Evolutionary conservation across 805 yeast species (phyloP).

Genomic region (Komagataella populi): DNA sequence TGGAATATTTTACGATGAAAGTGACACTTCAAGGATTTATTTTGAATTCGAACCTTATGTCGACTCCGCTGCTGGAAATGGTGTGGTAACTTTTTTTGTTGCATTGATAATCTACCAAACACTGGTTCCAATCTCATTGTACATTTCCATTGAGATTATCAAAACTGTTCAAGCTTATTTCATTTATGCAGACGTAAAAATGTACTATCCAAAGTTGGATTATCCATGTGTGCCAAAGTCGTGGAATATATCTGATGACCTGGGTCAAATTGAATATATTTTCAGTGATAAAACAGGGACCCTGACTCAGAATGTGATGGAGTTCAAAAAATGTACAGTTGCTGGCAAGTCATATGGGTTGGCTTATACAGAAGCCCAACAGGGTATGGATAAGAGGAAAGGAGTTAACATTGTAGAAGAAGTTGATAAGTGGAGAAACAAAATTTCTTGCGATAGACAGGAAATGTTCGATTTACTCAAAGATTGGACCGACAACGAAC

Average conservation of each 20-base stretch:
- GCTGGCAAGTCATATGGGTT: conserved; percentile 55
- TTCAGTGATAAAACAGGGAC: conserved; percentile 83
- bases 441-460: conserved; percentile 26
- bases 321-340: conserved; percentile 63
- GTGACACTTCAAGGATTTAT: conserved; percentile 29
- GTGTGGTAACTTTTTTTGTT: conserved; percentile 57
- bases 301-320: conserved; percentile 73
- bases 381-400: conserved; percentile 52
- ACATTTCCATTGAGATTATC: conserved; percentile 67
- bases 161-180: conserved; percentile 67
- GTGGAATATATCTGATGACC: conserved; percentile 75
- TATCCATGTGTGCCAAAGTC: conserved; percentile 72
- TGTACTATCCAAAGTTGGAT: conserved; percentile 59
- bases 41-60: conserved; percentile 55
- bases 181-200: conserved; percentile 53
- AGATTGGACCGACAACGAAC: conserved; percentile 28
- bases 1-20: conserved; percentile 42
- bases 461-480: conserved; percentile 33
- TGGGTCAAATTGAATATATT: conserved; percentile 73
- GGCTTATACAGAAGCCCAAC: conserved; percentile 69
- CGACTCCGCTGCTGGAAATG: conserved; percentile 47
- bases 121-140: conserved; percentile 68
- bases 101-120: conserved; percentile 64
- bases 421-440: conserved; percentile 22
- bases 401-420: conserved; percentile 50